These are phyloP conservation scores for Begonia peltatifolia DNA, from an alignment of 306 rosid species.

Conservation along the genomic window DNA sequence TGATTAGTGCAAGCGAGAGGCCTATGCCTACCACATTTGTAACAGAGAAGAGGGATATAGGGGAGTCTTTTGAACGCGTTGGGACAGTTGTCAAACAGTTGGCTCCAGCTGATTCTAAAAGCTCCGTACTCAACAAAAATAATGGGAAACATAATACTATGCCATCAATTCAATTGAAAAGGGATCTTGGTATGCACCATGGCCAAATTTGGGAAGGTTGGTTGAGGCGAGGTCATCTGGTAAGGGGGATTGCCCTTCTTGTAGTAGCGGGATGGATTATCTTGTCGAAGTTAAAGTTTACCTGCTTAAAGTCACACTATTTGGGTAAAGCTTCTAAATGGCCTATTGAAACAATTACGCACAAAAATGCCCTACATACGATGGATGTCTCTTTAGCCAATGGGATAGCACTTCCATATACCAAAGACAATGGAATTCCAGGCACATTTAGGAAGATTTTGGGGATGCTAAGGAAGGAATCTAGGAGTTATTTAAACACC, in stretches of 20 bases:
- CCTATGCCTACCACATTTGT: slow-evolving; percentile 43
- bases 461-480: slow-evolving; percentile 23
- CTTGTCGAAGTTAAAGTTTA: slow-evolving; percentile 49
- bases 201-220: slow-evolving; percentile 40
- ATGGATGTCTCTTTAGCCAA: slow-evolving; percentile 35
- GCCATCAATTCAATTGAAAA: slow-evolving; percentile 55
- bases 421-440: slow-evolving; percentile 27
- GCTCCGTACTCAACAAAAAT: slow-evolving; percentile 45
- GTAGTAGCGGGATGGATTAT: slow-evolving; percentile 58
- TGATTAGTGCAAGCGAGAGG: slow-evolving; percentile 42
- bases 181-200: slow-evolving; percentile 48
- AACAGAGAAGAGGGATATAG: slow-evolving; percentile 45
- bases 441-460: slow-evolving; percentile 40
- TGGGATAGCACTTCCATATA: slow-evolving; percentile 36
- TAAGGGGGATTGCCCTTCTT: slow-evolving; percentile 31
- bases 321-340: slow-evolving; percentile 27
- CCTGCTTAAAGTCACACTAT: slow-evolving; percentile 30
- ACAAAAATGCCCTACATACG: slow-evolving; percentile 22
- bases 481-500: slow-evolving; percentile 25
- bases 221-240: slow-evolving; percentile 23
- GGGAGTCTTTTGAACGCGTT: slow-evolving; percentile 42
- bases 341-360: slow-evolving; percentile 24
- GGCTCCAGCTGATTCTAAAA: slow-evolving; percentile 59
- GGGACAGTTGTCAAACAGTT: slow-evolving; percentile 78
- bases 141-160: slow-evolving; percentile 22